phyloP scores from a whole-genome alignment of 202 grass and related monocot species.

The Dendrocalamus latiflorus region DNA sequence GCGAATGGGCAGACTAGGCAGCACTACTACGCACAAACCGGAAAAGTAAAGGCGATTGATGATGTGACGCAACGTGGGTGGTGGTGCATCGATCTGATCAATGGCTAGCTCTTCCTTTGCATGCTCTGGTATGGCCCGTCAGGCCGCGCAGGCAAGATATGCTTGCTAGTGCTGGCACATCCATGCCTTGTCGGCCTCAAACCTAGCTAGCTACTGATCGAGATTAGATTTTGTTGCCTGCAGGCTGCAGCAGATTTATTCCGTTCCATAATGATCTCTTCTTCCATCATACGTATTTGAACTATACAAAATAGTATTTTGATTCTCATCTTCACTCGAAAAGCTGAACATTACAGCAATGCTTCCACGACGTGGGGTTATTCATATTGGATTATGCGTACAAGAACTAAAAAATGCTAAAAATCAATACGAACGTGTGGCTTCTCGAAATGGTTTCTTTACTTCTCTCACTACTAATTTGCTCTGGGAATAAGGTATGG shows the following conservation, averaged over 20 bases:
- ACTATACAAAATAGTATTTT: neutral
- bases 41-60: neutral
- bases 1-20: too few species aligned
- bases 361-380: too few species aligned
- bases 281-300: neutral
- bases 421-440: too few species aligned
- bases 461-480: too few species aligned
- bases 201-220: neutral
- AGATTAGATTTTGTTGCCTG: neutral
- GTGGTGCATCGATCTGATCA: too few species aligned
- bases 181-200: conserved; percentile 28
- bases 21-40: neutral
- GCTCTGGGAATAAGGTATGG: too few species aligned
- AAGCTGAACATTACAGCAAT: too few species aligned
- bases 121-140: neutral
- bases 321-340: neutral
- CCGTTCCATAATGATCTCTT: neutral
- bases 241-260: neutral
- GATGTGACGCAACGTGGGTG: too few species aligned
- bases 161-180: conserved; percentile 13
- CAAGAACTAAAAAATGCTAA: too few species aligned
- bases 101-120: too few species aligned
- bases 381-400: too few species aligned
- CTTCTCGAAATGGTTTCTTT: too few species aligned
- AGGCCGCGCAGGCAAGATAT: neutral